Evolutionary conservation across 2,329 filamentous ascomycete species (phyloP).

Genomic region (Trichophyton schoenleinii): DNA sequence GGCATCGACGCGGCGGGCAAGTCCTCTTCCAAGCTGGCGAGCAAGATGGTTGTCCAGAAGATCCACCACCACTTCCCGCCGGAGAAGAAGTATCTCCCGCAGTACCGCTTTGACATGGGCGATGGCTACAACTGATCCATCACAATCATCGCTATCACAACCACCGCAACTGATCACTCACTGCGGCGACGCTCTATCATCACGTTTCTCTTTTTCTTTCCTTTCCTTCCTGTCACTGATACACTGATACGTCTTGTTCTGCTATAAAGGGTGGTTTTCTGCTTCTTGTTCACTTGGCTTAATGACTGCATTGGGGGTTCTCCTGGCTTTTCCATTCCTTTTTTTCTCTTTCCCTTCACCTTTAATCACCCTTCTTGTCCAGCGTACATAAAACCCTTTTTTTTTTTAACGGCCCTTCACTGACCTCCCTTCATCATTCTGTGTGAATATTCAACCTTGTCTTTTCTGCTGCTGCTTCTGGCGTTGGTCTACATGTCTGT

Average conservation of each 20-base stretch:
- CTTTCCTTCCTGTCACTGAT: background rate
- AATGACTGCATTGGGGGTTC: background rate
- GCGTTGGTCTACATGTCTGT: no score
- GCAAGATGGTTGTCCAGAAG: slow-evolving; percentile 20
- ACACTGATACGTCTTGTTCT: background rate
- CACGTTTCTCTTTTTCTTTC: background rate
- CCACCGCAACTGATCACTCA: no score
- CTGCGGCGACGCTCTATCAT: no score
- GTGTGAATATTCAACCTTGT: background rate
- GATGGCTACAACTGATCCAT: slow-evolving; percentile 14
- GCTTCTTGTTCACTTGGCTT: background rate
- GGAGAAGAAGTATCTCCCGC: slow-evolving; percentile 18
- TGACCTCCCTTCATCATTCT: background rate
- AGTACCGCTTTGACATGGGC: slow-evolving; percentile 21
- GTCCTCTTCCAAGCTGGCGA: slow-evolving; percentile 15
- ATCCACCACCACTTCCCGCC: slow-evolving; percentile 25
- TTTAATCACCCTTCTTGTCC: background rate
- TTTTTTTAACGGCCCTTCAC: background rate
- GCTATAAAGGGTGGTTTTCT: background rate
- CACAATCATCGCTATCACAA: no score
- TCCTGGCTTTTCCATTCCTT: background rate
- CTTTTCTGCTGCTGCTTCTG: background rate
- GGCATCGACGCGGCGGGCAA: slow-evolving; percentile 31
- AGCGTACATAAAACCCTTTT: background rate
- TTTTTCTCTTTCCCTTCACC: background rate